Evolutionary conservation across 75 land plant genomes (phyloP), one percentile per base, ranked within the genome.

Genomic region (Selaginella tamariscina): DNA sequence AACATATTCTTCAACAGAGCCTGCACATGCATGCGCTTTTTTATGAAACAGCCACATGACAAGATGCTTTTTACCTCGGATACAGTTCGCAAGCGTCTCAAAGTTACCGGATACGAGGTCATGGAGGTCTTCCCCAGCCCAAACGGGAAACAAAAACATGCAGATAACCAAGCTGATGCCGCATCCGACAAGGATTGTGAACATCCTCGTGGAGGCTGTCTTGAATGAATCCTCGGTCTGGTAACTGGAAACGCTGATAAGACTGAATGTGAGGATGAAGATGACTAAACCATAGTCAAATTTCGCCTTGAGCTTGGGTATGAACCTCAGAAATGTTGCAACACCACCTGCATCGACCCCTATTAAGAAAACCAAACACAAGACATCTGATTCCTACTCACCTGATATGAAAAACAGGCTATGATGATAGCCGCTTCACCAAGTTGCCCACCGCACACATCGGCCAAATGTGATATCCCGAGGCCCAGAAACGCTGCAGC

Each of bases 41-140:
- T 13, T 11, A 5, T 13, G 63, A 22, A 8, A 59, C 5, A 8
- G 24, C 9, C 9, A 59, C 8, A 22, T n/a, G 63, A 59, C 24
- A 8, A 59, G 9, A 65, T 65, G 5, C 2, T 21, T 18, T 32
- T 15, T 9, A 85, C 86, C 92, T 86, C 86, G 86, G 23, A 89
- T 71, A 29, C 84, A 84, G 1, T 72, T 69, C 2, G 94, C 89
- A 0, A 86, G 78, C 54, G 66, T 73, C 56, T 29, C 57, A 64
- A 89, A 84, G 56, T 89, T 89, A 33, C 79, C 80, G 1, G 32
- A 79, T 23, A 84, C 78, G 59, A 82, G 64, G 29, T 76, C 71
- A 70, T 89, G 94, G 29, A 89, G 71, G 74, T 89, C 90, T 56
- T 84, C 90, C 39, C 94, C 94, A 32, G 90, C 89, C 94, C 94